phyloP scores from a whole-genome alignment of 495 filamentous ascomycete genomes.

The Chaetomium tenue region DNA sequence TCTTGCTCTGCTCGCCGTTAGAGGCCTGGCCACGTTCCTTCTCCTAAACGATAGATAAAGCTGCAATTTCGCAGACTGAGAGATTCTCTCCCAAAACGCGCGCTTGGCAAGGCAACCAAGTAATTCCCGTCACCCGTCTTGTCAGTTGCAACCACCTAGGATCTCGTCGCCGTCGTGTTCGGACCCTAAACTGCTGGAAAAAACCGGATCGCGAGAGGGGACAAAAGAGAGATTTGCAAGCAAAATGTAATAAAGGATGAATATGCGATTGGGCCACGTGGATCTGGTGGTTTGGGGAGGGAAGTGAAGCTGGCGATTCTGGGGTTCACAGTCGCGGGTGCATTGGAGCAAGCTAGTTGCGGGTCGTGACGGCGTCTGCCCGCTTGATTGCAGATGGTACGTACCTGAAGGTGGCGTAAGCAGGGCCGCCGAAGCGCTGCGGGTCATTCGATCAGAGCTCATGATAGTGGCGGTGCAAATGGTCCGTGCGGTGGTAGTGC shows the following conservation, averaged over 20 bases:
- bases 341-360: neutral
- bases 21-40: neutral
- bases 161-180: neutral
- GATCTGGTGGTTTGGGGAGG: neutral
- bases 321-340: slow-evolving; percentile 11
- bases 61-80: neutral
- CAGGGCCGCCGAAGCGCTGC: neutral
- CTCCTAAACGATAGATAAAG: neutral
- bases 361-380: neutral
- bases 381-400: slow-evolving; percentile 4
- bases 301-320: neutral
- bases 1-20: neutral
- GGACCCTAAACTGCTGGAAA: neutral
- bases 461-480: slow-evolving; percentile 15
- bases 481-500: neutral
- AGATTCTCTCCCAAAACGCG: neutral
- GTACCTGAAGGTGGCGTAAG: slow-evolving; percentile 15
- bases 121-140: neutral
- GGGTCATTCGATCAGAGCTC: neutral
- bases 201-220: neutral
- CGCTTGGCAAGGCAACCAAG: neutral
- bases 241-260: neutral
- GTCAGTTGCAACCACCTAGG: neutral
- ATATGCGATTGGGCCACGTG: neutral
- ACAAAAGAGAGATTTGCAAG: neutral